Evolutionary conservation across 2,329 filamentous ascomycete genomes (phyloP), one percentile per base, ranked within the genome.

Genomic region (Lanzia echinophila): DNA sequence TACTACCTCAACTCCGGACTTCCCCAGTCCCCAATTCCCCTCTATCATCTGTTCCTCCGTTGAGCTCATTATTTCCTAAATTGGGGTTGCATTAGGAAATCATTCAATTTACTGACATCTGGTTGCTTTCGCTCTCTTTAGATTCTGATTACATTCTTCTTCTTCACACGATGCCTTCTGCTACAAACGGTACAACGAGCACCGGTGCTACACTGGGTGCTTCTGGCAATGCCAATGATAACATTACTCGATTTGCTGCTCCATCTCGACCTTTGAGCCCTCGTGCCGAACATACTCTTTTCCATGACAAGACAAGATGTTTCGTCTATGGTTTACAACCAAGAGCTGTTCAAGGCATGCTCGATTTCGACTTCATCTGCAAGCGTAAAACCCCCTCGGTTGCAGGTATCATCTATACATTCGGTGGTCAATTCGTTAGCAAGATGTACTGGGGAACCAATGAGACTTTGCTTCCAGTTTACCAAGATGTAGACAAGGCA

Each of bases 391-490:
- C 88, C 57, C 94, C 94, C 62, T 99, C 94, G 56, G 94, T 99
- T 56, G 94, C 94, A 63, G 94, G 91, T 72, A 97, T 99, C 77
- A 97, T 99, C 82, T 99, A 99, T 82, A 96, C 94, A 67, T 99
- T 99, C 71, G 94, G 94, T 72, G 94, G 94, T 65, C 94, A 99
- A 78, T 99, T 99, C 84, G 94, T 99, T 72, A 96, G 90, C 86
- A 99, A 99, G 86, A 97, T 99, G 94, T 99, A 99, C 88, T 99
- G 94, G 94, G 94, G 94, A 70, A 99, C 94, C 70, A 96, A 90
- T 78, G 94, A 99, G 82, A 99, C 94, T 60, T 86, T 99, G 63
- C 84, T 99, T 66, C 94, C 94, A 60, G 94, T 99, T 72, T 99
- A 99, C 83, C 92, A 99, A 79, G 83, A 89, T 69, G 87, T 91